Percentiles rank a stretch among this genome's conserved stretches.
Evolutionary conservation across 2,329 filamentous ascomycete genomes (phyloP).

Genomic region (Cylindrodendrum hubeiense): DNA sequence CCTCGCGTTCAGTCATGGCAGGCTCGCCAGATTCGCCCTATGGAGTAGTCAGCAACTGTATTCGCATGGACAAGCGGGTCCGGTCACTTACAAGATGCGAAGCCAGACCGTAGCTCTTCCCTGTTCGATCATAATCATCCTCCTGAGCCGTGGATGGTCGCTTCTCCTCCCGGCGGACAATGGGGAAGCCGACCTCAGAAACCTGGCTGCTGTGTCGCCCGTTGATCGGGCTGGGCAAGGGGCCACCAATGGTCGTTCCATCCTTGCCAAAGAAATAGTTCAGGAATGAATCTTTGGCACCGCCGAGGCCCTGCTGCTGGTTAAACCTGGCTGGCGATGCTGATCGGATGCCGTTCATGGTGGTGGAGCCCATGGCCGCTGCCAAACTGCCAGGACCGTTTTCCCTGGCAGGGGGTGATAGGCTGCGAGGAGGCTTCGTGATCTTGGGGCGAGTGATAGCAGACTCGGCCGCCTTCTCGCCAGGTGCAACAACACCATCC

Average conservation of each 20-base stretch:
- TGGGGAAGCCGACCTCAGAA: conserved; percentile 84
- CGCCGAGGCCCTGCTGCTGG: conserved; percentile 65
- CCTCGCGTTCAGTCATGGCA: conserved; percentile 93
- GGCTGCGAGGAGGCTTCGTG: conserved; percentile 72
- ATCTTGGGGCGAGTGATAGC: conserved; percentile 53
- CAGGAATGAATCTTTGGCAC: conserved; percentile 88
- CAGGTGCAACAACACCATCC: conserved; percentile 52
- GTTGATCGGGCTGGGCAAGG: conserved; percentile 49
- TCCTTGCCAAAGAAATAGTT: conserved; percentile 99
- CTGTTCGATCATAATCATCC: conserved; percentile 58
- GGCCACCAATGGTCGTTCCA: conserved; percentile 62
- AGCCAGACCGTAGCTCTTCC: conserved; percentile 56
- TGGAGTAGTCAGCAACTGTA: conserved; percentile 37
- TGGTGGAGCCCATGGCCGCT: conserved; percentile 62
- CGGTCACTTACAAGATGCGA: conserved; percentile 69
- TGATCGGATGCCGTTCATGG: conserved; percentile 65
- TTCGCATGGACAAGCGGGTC: conserved; percentile 24
- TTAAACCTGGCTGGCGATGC: conserved; percentile 67
- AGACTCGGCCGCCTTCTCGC: conserved; percentile 64
- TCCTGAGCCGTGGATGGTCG: conserved; percentile 60
- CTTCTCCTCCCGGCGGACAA: conserved; percentile 79
- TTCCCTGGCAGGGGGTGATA: conserved; percentile 84
- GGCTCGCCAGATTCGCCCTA: conserved; percentile 78
- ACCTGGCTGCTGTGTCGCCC: conserved; percentile 81
- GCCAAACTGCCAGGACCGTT: conserved; percentile 72